Conservation (phyloP, 1,284 basidiomycete genomes). For the Apiotrichum porosum region DNA sequence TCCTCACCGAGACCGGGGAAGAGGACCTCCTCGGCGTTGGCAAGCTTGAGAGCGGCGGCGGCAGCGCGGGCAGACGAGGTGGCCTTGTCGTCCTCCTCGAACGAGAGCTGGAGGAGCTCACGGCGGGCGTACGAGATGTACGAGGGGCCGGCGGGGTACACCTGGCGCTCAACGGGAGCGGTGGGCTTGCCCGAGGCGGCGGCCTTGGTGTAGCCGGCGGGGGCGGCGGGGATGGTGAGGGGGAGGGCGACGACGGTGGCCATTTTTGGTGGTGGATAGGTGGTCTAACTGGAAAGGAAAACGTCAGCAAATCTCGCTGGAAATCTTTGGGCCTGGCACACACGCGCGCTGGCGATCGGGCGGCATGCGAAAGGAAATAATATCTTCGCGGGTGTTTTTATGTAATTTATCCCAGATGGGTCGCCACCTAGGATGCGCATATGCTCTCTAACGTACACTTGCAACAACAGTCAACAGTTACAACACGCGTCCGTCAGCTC, state of each 20-base stretch:
- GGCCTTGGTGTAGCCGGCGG: conserved; percentile 39
- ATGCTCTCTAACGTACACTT: background rate
- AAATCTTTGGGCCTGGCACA: background rate
- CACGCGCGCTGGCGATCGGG: too few species aligned
- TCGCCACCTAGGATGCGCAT: too few species aligned
- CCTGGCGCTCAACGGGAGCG: conserved; percentile 47
- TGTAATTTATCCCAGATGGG: conserved; percentile 4
- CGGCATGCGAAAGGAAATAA: background rate
- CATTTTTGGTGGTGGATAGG: conserved; percentile 26
- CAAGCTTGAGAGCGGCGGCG: conserved; percentile 55
- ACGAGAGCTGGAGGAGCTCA: conserved; percentile 66
- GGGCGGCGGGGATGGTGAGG: conserved; percentile 43
- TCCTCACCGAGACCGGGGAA: conserved; percentile 94
- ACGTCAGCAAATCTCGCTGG: background rate
- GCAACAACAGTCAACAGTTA: background rate
- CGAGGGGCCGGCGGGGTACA: conserved; percentile 78
- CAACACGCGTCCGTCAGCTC: too few species aligned
- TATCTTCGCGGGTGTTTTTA: background rate
- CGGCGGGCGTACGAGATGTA: conserved; percentile 76
- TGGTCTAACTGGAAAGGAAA: background rate
- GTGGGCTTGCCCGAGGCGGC: conserved; percentile 40
- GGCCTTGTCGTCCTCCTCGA: conserved; percentile 66
- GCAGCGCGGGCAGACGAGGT: conserved; percentile 50
- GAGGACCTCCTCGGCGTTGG: conserved; percentile 58
- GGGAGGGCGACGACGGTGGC: conserved; percentile 44